Base-by-base conservation (phyloP, 768 basidiomycete species). In the Mrakia hoshinonis region DNA sequence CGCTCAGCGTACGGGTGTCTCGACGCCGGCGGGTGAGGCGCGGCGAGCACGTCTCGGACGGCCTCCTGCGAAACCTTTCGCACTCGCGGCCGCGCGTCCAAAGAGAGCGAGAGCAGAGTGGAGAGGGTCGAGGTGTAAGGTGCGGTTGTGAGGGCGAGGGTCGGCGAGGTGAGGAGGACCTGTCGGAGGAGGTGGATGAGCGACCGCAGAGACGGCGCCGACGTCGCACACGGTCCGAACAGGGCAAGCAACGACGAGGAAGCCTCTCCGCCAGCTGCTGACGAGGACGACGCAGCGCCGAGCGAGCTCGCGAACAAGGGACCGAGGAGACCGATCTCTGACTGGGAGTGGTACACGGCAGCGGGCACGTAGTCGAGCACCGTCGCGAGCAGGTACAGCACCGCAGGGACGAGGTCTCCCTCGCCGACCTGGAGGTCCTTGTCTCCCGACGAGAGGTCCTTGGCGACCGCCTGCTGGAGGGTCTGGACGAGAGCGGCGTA, bases 61-160 rank as follows among this genome's bases (percentile, higher is more conserved):
- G 89, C 85, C 76, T 97, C 94, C 58, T 88, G 87, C 29, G 94
- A 93, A 77, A 88, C 87, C 79, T 85, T 93, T 69, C 96, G 87
- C 66, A 99, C 92, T 82, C 98, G 97, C 24, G 96, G 96, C 64
- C 96, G 83, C 4, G 87, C 84, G 81, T 99, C 96, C 54, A 92
- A 83, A 75, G 86, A 87, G 60, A 96, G 81, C 61, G 90, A 88
- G 51, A 98, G 81, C 67, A 96, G 82, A 47, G 90, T 87, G 54
- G 89, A 88, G 82, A 93, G 97, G 3, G 87, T 84, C 78, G 94
- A 90, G 61, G 90, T 83, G 51, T 79, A 69, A 31, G 80, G 81
- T 38, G 77, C 78, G 11, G 80, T 79, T 43, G 90, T 88, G 68
- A 96, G 82, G 74, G 93, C 90, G 22, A 93, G 82, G n/a, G 87